Base-by-base conservation (phyloP, 805 yeast genomes). In the Barnettozyma sucrosica region DNA sequence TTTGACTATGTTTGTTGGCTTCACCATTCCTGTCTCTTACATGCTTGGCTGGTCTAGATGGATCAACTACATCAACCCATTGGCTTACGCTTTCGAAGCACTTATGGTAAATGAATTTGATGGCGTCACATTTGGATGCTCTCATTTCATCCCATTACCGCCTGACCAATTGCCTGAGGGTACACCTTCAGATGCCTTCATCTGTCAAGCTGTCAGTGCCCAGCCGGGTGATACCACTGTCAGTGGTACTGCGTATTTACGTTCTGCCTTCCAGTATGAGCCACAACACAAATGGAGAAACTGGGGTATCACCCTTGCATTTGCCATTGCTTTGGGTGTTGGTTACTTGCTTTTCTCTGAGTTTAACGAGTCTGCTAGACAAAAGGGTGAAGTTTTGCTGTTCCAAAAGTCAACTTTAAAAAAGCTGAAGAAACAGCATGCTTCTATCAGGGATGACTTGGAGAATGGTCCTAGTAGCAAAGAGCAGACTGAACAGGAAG, bases 371-470 rank as follows among this genome's bases (percentile, higher is more conserved):
- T 80, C 83, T 61, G 79, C 85, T 3, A 71, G 74, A 69, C 85
- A 80, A 63, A 79, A 79, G 65, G 90, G 90, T 70, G 90, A 84
- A 64, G 71, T 83, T 28, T 66, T 82, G 51, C 71, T 84, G 23
- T 83, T 79, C 70, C 80, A 77, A 58, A 65, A 66, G 40, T 65
- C 75, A 2, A 68, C 77, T 45, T 66, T 80, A 60, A 69, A 62
- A 43, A 73, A 72, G 52, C 51, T 77, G 58, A 72, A 66, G 55
- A 79, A 76, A 55, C 61, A 68, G 41, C 59, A 63, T 21, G 62
- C 62, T 32, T 30, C 59, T 42, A 42, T 61, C 33, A 61, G 61
- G 11, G 55, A 51, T 24, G 58, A 51, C 19, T 65, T 57, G 38
- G 63, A 59, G 39, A 55, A 54, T 18, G 63, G 65, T 42, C 44